Base-by-base conservation (phyloP, 768 basidiomycete genomes). In the Chalciporus sphaerocephalus region DNA sequence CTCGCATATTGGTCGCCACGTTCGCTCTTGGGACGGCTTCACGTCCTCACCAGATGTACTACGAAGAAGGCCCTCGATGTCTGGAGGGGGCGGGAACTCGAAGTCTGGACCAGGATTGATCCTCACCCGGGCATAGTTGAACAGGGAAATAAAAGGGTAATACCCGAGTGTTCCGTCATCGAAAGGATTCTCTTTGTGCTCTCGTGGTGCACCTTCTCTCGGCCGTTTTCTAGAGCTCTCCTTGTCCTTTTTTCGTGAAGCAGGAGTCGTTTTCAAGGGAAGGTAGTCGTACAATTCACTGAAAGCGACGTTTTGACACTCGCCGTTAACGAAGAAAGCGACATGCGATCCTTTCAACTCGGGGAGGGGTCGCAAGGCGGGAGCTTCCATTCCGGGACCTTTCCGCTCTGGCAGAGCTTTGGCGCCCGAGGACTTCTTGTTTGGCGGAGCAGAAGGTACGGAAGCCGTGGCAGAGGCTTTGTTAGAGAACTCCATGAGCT, bases 81-180 rank as follows among this genome's bases (percentile, higher is more conserved):
- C 85, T 7, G 74, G 66, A 2, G 89, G 89, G 3, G 92, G 93
- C 1, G 87, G 79, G 55, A 76, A 88, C 7, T 79, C 77, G 56
- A 94, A 98, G 49, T 84, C 64, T 0, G 96, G 96, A 1, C 96
- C 96, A 15, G 93, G 81, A 60, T 99, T 97, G 46, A 95, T 74
- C 38, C 65, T 75, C 11, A 93, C 86, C 47, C 81, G 79, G 0
- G 91, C 95, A 48, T 86, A 85, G 57, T 93, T 94, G 72, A 92
- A 99, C 28, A 95, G 73, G 4, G 92, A 95, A 52, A 96, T 80
- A 70, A 97, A 85, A 0, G 95, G 92, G 62, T 92, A 98, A 67
- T 99, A 99, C 1, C 96, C 96, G 6, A 96, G 70, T 16, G 87
- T 83, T 16, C 95, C 96, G 62, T 99, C 96, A 62, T 99, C 93